Conservation (phyloP, 805 yeast genomes). For the Lachancea cidri region DNA sequence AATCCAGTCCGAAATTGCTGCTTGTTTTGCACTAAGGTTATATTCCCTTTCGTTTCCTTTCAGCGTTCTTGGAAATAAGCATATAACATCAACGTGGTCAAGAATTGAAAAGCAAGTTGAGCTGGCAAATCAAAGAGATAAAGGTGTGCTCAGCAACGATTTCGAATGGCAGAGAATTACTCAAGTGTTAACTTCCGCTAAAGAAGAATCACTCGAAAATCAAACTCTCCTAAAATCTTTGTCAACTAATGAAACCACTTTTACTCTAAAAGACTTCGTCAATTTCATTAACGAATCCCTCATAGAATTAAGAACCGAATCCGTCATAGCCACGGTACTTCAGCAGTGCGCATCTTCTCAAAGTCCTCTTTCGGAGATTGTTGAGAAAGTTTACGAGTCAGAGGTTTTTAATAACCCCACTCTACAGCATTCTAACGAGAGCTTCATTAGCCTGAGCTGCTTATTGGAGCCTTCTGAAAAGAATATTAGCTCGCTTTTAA, state of each 20-base stretch:
- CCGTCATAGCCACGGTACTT: constrained; percentile 11
- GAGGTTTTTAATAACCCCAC: constrained; percentile 20
- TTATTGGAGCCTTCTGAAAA: constrained; percentile 27
- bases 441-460: constrained; percentile 17
- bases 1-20: constrained; percentile 17
- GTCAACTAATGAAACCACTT: constrained; percentile 12
- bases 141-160: constrained; percentile 24
- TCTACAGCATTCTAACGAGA: constrained; percentile 13
- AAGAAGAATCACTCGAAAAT: constrained; percentile 25
- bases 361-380: constrained; percentile 18
- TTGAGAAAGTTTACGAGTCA: constrained; percentile 20
- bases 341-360: constrained; percentile 19
- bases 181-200: constrained; percentile 22
- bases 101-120: constrained; percentile 15
- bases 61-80: constrained; percentile 9
- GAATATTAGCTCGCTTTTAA: constrained; percentile 19
- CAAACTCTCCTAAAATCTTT: constrained; percentile 19
- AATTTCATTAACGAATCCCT: constrained; percentile 11
- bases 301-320: constrained; percentile 10
- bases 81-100: constrained; percentile 15
- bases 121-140: constrained; percentile 22
- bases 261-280: constrained; percentile 16
- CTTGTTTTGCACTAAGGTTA: constrained; percentile 24
- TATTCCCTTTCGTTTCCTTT: constrained; percentile 18
- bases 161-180: constrained; percentile 25